Conservation (phyloP, 768 basidiomycete genomes). For the Boletus rubropictus region DNA sequence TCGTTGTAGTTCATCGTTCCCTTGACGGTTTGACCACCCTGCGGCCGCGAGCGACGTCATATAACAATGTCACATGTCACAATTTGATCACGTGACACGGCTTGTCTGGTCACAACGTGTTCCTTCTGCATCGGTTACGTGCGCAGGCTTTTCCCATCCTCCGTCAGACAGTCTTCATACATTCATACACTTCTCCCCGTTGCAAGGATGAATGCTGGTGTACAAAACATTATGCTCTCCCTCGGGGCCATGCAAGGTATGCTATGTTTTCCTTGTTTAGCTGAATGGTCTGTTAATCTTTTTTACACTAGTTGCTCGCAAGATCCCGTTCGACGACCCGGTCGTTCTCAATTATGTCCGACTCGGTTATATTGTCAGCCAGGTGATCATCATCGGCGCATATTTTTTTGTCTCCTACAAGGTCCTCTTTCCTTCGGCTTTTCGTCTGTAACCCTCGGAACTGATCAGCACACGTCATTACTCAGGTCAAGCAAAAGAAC, state of each 20-base stretch:
- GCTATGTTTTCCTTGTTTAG: conserved; percentile 5
- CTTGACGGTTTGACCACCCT: background rate
- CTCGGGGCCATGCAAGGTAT: conserved; percentile 89
- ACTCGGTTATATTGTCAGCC: conserved; percentile 72
- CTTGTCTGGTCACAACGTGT: background rate
- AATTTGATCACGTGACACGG: conserved; percentile 7
- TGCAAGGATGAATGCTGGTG: conserved; percentile 61
- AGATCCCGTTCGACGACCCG: conserved; percentile 88
- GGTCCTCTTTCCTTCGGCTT: conserved; percentile 33
- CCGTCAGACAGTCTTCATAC: conserved; percentile 8
- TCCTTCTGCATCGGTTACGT: background rate
- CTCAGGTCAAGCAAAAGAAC: conserved; percentile 88
- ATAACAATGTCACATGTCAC: conserved; percentile 15
- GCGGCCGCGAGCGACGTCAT: conserved; percentile 21
- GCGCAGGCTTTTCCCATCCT: conserved; percentile 4
- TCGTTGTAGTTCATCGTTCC: conserved; percentile 38
- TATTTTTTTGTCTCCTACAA: conserved; percentile 79
- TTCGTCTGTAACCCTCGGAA: background rate
- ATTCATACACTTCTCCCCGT: conserved; percentile 9
- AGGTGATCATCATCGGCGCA: conserved; percentile 60
- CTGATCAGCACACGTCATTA: conserved; percentile 14
- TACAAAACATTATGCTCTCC: conserved; percentile 82
- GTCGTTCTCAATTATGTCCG: conserved; percentile 77
- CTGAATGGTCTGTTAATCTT: background rate
- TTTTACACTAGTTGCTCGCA: conserved; percentile 66